phyloP scores from a whole-genome alignment of 2,329 filamentous ascomycete species.

The Curvularia sp. region DNA sequence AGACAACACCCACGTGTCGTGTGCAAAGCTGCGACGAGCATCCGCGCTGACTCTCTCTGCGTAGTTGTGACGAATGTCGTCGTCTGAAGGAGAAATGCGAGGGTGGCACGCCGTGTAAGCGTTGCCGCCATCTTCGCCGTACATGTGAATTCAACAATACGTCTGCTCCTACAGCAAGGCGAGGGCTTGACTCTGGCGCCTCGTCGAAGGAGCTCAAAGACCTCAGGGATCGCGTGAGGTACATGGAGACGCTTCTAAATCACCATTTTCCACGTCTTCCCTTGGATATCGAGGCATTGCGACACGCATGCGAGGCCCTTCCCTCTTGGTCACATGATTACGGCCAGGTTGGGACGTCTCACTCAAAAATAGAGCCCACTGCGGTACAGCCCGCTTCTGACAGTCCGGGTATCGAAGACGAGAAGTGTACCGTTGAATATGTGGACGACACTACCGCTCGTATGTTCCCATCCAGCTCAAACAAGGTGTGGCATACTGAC shows the following conservation, averaged over 20 bases:
- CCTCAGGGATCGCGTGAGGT: slow-evolving; percentile 15
- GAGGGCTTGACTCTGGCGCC: slow-evolving; percentile 1
- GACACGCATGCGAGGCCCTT: slow-evolving; percentile 14
- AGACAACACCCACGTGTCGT: slow-evolving; percentile 7
- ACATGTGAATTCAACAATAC: slow-evolving; percentile 48
- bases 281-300: slow-evolving; percentile 13
- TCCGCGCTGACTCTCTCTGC: slow-evolving; percentile 10
- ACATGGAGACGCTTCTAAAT: slow-evolving; percentile 13
- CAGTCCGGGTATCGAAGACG: slow-evolving; percentile 16
- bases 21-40: neutral
- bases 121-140: slow-evolving; percentile 60
- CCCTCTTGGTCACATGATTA: slow-evolving; percentile 7
- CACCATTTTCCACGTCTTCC: slow-evolving; percentile 16
- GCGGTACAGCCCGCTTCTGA: slow-evolving; percentile 2
- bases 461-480: neutral
- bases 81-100: slow-evolving; percentile 65
- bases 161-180: slow-evolving; percentile 9
- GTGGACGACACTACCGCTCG: slow-evolving; percentile 20
- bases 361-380: neutral
- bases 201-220: slow-evolving; percentile 15
- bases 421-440: slow-evolving; percentile 16
- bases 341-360: neutral
- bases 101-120: slow-evolving; percentile 61
- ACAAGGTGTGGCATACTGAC: slow-evolving; percentile 1
- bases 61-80: slow-evolving; percentile 62